Evolutionary conservation across 2,329 filamentous ascomycete genomes (phyloP).

Genomic region (Penicillium sp.): DNA sequence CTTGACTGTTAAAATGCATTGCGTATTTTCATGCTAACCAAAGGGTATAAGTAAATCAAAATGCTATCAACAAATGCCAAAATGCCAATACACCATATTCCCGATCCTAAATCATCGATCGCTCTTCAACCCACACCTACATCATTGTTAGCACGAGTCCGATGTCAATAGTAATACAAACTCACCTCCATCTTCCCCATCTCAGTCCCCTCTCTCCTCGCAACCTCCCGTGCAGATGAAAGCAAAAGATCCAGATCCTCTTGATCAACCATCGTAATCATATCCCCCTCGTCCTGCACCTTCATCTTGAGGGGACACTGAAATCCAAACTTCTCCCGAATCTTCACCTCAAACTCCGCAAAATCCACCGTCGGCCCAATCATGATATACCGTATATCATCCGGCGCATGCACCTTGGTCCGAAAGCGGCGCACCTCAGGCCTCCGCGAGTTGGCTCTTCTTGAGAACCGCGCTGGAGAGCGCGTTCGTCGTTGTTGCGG

Average conservation of each 20-base stretch:
- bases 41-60: constrained; percentile 24
- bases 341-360: constrained; percentile 74
- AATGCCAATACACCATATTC: background rate
- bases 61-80: constrained; percentile 8
- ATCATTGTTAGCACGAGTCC: constrained; percentile 8
- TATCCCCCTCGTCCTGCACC: constrained; percentile 88
- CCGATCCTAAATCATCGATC: constrained; percentile 29
- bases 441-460: constrained; percentile 41
- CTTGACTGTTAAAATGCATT: no score
- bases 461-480: constrained; percentile 31
- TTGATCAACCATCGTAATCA: constrained; percentile 97
- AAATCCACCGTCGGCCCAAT: constrained; percentile 74
- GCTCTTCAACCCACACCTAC: constrained; percentile 51
- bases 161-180: constrained; percentile 9
- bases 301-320: constrained; percentile 70
- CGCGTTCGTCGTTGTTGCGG: constrained; percentile 39
- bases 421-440: constrained; percentile 77
- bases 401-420: constrained; percentile 83
- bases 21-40: constrained; percentile 13
- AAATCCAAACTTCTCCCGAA: constrained; percentile 85
- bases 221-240: constrained; percentile 67
- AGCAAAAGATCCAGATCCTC: constrained; percentile 93
- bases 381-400: constrained; percentile 93
- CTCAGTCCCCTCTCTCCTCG: constrained; percentile 74
- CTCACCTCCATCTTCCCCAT: constrained; percentile 95